Conservation (phyloP, 2,329 filamentous ascomycete species). For the Rutstroemia sp. region DNA sequence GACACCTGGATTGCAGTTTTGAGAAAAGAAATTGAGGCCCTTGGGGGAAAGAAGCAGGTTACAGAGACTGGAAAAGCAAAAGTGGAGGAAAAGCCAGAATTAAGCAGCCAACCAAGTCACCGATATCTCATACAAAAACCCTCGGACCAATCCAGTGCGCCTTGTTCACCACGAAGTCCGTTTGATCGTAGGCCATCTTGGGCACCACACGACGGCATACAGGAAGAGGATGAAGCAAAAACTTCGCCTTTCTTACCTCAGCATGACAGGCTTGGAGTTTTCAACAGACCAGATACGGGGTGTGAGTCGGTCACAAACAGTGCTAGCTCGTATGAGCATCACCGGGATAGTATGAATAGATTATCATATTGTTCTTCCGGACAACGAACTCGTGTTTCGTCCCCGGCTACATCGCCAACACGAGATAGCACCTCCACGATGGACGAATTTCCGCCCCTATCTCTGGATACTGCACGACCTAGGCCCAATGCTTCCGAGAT, state of each 20-base stretch:
- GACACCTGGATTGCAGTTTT: constrained; percentile 65
- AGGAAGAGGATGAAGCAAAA: not conserved
- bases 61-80: constrained; percentile 52
- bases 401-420: constrained; percentile 49
- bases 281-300: constrained; percentile 31
- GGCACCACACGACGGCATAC: not conserved
- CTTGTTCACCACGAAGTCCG: constrained; percentile 16
- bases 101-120: constrained; percentile 24
- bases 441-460: constrained; percentile 18
- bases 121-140: constrained; percentile 21
- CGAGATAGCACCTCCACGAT: constrained; percentile 43
- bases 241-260: constrained; percentile 6
- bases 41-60: constrained; percentile 58
- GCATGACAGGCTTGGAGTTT: too few species aligned
- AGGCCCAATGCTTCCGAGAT: constrained; percentile 24
- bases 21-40: constrained; percentile 60
- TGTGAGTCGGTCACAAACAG: constrained; percentile 52
- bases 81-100: constrained; percentile 31
- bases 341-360: constrained; percentile 48
- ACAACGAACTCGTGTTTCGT: constrained; percentile 53
- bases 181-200: constrained; percentile 11
- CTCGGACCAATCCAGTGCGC: constrained; percentile 17
- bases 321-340: constrained; percentile 48
- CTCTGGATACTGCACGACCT: constrained; percentile 15
- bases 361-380: constrained; percentile 54